Conservation (phyloP, 257 asterid species). For the Petunia secreta region DNA sequence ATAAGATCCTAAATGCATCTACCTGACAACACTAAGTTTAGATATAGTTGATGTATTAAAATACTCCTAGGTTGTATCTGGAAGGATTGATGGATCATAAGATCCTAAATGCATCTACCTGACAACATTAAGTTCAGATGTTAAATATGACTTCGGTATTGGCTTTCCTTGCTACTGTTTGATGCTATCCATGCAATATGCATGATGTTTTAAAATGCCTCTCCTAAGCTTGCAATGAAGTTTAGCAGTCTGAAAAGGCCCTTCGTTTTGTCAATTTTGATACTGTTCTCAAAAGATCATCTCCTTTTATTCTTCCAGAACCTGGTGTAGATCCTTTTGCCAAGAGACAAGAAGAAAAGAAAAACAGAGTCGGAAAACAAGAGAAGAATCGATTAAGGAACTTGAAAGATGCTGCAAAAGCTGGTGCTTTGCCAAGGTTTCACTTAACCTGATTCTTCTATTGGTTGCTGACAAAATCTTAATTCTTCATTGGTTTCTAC, state of each 20-base stretch:
- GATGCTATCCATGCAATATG: too few relatives aligned
- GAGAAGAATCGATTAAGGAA: slow-evolving; percentile 72
- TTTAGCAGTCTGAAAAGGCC: too few relatives aligned
- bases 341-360: slow-evolving; percentile 76
- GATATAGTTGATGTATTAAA: too few relatives aligned
- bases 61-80: too few relatives aligned
- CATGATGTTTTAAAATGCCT: too few relatives aligned
- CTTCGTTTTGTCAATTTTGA: neutral
- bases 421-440: slow-evolving; percentile 93
- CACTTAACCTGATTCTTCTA: neutral
- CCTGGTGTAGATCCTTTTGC: slow-evolving; percentile 95
- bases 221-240: neutral
- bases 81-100: neutral
- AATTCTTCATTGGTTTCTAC: neutral
- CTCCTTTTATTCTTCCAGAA: slow-evolving; percentile 42
- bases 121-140: too few relatives aligned
- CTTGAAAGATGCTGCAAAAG: slow-evolving; percentile 83
- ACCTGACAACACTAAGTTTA: too few relatives aligned
- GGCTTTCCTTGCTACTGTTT: too few relatives aligned
- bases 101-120: neutral
- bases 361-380: slow-evolving; percentile 76
- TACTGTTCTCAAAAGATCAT: neutral
- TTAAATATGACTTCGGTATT: too few relatives aligned
- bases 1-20: neutral
- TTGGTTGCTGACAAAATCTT: neutral